Base-by-base conservation (phyloP, 179 eudicot genomes). In the Beta macrorhiza region DNA sequence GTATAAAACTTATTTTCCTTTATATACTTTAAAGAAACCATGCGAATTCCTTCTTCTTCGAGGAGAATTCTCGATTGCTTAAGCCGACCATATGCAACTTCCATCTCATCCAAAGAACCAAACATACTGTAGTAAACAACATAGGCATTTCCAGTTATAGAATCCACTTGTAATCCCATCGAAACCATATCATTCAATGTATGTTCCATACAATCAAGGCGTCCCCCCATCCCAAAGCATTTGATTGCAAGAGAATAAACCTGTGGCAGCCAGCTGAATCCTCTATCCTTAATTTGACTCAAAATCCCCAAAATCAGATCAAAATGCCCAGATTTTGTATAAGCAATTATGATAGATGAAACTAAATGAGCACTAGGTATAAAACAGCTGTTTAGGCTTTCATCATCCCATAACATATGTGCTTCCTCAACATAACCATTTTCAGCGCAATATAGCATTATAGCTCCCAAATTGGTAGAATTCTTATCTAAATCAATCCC, bases 21-120 rank as follows among this genome's bases (percentile, higher is more conserved):
- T 55, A 94, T 79, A 83, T 91, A 94, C 7, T 92, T 87, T 11
- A 82, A 72, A 13, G 97, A 87, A 64, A 93, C 70, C 12, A 95
- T 92, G 49, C 86, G 85, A 68, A 96, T 92, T 58, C 89, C 94
- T 70, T 88, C 91, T 85, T 89, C 88, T 75, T 93, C 91, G 22
- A 96, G 88, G 22, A 94, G 87, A 82, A 92, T 90, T 82, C 91
- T 83, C 8, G 96, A 91, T 76, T 82, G 86, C 88, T 90, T 96
- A 51, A 91, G 87, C 67, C 90, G 86, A n/a, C 86, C 87, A 88
- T 93, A 93, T 25, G 96, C 93, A 83, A 78, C 77, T 81, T 96
- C 96, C 87, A 88, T 86, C 73, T 92, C 89, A 20, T 75, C 59
- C 74, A 96, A 67, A 32, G 98, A 89, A 78, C 98, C 98, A 78